Conservation (phyloP, 2,329 filamentous ascomycete genomes). For the Diaporthe caulivora region DNA sequence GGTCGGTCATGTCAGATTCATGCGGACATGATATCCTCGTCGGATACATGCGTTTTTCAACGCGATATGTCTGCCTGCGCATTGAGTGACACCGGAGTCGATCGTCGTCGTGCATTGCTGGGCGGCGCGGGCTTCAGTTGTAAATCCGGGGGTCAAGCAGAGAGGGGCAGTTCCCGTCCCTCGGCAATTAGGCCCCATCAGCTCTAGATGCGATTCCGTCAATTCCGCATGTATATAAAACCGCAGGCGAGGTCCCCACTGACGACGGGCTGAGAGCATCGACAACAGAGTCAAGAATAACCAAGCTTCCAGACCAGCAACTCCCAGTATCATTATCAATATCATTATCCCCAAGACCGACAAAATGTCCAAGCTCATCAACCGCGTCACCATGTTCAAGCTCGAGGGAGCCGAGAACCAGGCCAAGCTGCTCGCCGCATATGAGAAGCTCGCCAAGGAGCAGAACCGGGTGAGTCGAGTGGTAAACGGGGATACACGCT, state of each 20-base stretch:
- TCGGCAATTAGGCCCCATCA: slow-evolving; percentile 2
- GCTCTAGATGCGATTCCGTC: not conserved
- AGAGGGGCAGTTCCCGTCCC: slow-evolving; percentile 11
- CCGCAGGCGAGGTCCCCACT: not conserved
- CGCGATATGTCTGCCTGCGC: slow-evolving; percentile 11
- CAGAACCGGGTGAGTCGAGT: slow-evolving; percentile 55
- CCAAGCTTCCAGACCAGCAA: not conserved
- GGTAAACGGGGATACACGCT: not conserved
- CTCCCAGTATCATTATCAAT: not conserved
- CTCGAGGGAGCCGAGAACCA: slow-evolving; percentile 58
- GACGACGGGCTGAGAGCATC: not conserved
- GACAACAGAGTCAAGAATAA: not conserved
- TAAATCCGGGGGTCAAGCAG: not conserved
- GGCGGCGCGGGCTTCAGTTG: not conserved
- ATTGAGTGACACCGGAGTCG: slow-evolving; percentile 17
- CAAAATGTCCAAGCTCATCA: slow-evolving; percentile 57
- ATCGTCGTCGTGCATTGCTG: not conserved
- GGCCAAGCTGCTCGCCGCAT: slow-evolving; percentile 58
- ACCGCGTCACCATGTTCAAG: slow-evolving; percentile 68
- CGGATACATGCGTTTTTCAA: not conserved
- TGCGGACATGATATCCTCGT: slow-evolving; percentile 5
- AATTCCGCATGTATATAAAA: slow-evolving; percentile 14
- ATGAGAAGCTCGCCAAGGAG: slow-evolving; percentile 54
- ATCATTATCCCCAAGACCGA: not conserved
- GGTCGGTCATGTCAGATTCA: slow-evolving; percentile 28